Evolutionary conservation across 2,329 filamentous ascomycete species (phyloP).

Genomic region (Phialophora verrucosa): DNA sequence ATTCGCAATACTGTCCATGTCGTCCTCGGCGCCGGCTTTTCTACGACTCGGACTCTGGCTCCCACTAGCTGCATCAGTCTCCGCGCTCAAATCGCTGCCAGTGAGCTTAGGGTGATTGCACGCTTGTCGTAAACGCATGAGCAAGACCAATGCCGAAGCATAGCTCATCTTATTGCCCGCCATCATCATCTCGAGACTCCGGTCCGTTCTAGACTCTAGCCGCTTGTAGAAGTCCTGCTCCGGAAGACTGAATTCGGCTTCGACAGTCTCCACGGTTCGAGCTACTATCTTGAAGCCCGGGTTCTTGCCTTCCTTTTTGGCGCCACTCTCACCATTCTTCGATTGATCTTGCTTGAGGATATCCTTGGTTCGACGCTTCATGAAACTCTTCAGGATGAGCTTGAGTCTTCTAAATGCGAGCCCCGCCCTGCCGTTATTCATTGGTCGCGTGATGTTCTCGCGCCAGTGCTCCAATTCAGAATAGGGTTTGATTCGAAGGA

Average conservation of each 20-base stretch:
- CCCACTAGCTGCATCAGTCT: constrained; percentile 77
- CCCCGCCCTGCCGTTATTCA: constrained; percentile 88
- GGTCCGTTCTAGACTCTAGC: constrained; percentile 82
- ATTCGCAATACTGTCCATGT: constrained; percentile 82
- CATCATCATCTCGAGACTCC: constrained; percentile 88
- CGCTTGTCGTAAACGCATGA: constrained; percentile 88
- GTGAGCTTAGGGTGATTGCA: constrained; percentile 94
- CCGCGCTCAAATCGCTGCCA: constrained; percentile 81
- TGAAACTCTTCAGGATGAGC: constrained; percentile 85
- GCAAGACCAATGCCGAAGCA: constrained; percentile 87
- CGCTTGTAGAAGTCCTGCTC: constrained; percentile 87
- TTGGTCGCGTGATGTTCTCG: constrained; percentile 83
- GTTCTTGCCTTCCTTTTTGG: constrained; percentile 57
- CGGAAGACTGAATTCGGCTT: constrained; percentile 75
- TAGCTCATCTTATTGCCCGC: constrained; percentile 79
- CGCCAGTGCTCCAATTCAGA: constrained; percentile 87
- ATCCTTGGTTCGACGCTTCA: constrained; percentile 98
- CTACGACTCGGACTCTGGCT: constrained; percentile 53
- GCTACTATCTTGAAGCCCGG: constrained; percentile 88
- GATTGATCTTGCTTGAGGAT: constrained; percentile 88
- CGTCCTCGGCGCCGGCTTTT: constrained; percentile 61
- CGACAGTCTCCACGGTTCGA: constrained; percentile 81
- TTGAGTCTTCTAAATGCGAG: constrained; percentile 87
- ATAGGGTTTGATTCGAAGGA: constrained; percentile 89
- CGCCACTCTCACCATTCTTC: constrained; percentile 54